Conservation (phyloP, 2,329 filamentous ascomycete species). For the Talaromyces islandicus region DNA sequence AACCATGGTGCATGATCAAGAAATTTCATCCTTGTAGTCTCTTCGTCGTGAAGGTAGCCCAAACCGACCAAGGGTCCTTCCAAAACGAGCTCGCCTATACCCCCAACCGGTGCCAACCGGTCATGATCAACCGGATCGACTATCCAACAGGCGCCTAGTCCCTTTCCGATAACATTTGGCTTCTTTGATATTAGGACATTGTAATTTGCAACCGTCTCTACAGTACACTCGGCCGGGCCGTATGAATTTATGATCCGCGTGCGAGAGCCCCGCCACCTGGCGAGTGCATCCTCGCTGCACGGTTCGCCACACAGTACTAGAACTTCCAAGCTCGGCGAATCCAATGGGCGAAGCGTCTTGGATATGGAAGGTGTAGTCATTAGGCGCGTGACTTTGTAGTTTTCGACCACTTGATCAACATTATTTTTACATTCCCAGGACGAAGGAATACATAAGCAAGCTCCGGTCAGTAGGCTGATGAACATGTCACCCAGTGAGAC, state of each 20-base stretch:
- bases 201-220: background rate
- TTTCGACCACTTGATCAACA: background rate
- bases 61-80: constrained; percentile 35
- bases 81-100: constrained; percentile 42
- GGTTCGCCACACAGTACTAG: constrained; percentile 3
- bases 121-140: constrained; percentile 32
- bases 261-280: background rate
- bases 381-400: background rate
- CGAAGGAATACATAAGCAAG: constrained; percentile 47
- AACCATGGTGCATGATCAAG: too few species aligned
- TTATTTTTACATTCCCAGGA: constrained; percentile 3
- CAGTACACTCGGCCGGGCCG: constrained; percentile 1
- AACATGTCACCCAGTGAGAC: constrained; percentile 50
- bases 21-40: constrained; percentile 15
- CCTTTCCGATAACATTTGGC: background rate
- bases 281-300: background rate
- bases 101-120: constrained; percentile 36
- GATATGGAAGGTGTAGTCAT: background rate
- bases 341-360: background rate
- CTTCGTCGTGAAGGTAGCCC: constrained; percentile 42
- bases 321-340: background rate
- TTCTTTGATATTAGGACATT: background rate
- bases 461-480: constrained; percentile 49
- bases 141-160: constrained; percentile 27
- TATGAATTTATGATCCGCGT: constrained; percentile 2